A percentile compares a stretch with the other conserved stretches of the same genome.
Conservation (phyloP, 768 basidiomycete genomes). For the Neoboletus magnificus region DNA sequence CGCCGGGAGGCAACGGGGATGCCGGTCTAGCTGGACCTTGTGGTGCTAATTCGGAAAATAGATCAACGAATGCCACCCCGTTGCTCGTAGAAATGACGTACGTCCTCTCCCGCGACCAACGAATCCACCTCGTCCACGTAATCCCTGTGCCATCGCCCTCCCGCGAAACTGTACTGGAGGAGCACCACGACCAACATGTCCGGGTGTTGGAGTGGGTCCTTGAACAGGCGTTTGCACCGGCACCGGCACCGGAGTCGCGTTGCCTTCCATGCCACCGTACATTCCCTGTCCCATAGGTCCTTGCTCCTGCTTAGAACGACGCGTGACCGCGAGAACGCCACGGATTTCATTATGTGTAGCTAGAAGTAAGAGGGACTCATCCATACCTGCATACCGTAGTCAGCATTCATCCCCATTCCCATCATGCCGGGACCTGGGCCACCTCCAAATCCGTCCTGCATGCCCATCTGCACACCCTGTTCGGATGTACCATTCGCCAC, state of each 20-base stretch:
- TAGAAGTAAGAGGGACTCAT: constrained; percentile 28
- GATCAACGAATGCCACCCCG: not conserved
- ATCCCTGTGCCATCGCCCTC: constrained; percentile 40
- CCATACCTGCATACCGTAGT: constrained; percentile 74
- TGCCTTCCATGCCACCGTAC: constrained; percentile 62
- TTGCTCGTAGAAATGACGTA: constrained; percentile 24
- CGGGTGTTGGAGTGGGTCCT: constrained; percentile 30
- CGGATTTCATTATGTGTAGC: constrained; percentile 37
- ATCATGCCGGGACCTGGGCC: constrained; percentile 55
- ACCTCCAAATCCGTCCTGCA: constrained; percentile 41
- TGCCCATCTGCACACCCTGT: constrained; percentile 38
- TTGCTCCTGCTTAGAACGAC: constrained; percentile 47
- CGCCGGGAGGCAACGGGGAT: constrained; percentile 81
- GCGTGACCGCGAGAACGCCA: constrained; percentile 29
- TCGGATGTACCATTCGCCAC: constrained; percentile 38
- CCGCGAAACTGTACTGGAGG: constrained; percentile 44
- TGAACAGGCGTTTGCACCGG: constrained; percentile 35
- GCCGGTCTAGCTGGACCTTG: constrained; percentile 68
- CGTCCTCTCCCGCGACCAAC: constrained; percentile 39
- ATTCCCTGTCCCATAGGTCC: constrained; percentile 62
- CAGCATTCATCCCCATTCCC: constrained; percentile 67
- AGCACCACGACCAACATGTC: constrained; percentile 29
- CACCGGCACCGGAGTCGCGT: constrained; percentile 45
- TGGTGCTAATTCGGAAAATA: constrained; percentile 29
- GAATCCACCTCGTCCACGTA: constrained; percentile 44